Conservation (phyloP, 1,284 basidiomycete species). For the Mycena sp. region DNA sequence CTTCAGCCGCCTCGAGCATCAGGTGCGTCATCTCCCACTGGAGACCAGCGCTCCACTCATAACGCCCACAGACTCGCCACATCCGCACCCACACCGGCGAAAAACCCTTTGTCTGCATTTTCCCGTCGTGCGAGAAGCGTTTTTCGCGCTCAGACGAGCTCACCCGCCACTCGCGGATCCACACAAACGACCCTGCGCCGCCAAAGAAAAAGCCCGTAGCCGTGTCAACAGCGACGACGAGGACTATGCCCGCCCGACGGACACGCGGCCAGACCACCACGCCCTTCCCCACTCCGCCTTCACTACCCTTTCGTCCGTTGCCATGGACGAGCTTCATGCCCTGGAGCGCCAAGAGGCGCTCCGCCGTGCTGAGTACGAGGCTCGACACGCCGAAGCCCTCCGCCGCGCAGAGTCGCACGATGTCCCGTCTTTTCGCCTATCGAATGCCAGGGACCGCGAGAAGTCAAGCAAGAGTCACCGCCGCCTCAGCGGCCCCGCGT, state of each 20-base stretch:
- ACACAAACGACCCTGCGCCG: slow-evolving; percentile 65
- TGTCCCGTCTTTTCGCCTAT: slow-evolving; percentile 6
- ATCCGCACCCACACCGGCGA: slow-evolving; percentile 99
- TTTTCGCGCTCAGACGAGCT: slow-evolving; percentile 98
- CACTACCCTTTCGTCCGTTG: slow-evolving; percentile 79
- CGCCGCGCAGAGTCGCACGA: slow-evolving; percentile 75
- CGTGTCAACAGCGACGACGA: slow-evolving; percentile 83
- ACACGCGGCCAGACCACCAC: not conserved
- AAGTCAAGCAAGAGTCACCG: slow-evolving; percentile 40
- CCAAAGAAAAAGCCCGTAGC: slow-evolving; percentile 77
- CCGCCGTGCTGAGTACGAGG: slow-evolving; percentile 87
- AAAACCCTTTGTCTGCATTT: slow-evolving; percentile 95
- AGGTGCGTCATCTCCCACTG: slow-evolving; percentile 62
- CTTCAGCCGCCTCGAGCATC: slow-evolving; percentile 93
- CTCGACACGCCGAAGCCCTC: slow-evolving; percentile 81
- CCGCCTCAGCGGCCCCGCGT: slow-evolving; percentile 61
- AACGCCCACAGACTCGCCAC: slow-evolving; percentile 83
- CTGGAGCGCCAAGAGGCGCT: slow-evolving; percentile 88
- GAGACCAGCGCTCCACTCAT: slow-evolving; percentile 22
- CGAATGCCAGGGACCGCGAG: slow-evolving; percentile 30
- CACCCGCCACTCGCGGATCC: slow-evolving; percentile 95
- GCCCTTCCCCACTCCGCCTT: slow-evolving; percentile 52
- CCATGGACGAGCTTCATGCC: slow-evolving; percentile 87
- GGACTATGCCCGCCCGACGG: slow-evolving; percentile 74
- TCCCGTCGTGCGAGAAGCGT: slow-evolving; percentile 96